Percentiles rank a stretch among this genome's conserved stretches.
Conservation (phyloP, 2,329 filamentous ascomycete genomes). For the Colletotrichum sansevieriae region DNA sequence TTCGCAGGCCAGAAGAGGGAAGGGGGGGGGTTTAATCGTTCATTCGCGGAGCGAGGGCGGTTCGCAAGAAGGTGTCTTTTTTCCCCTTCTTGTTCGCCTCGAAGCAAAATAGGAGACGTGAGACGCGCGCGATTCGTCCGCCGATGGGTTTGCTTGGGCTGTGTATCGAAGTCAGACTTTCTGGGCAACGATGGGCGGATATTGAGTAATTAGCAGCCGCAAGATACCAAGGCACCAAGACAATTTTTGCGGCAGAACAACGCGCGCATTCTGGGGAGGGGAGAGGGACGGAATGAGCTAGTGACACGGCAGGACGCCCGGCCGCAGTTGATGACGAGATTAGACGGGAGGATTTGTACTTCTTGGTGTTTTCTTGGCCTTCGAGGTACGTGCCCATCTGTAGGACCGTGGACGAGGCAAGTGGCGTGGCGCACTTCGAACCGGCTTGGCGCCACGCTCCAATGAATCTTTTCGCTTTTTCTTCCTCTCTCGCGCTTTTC, state of each 20-base stretch:
- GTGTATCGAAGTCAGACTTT: not conserved
- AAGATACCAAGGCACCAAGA: not conserved
- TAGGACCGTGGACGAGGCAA: too few species aligned
- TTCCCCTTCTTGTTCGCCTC: not conserved
- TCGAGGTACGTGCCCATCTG: not conserved
- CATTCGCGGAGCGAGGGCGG: too few species aligned
- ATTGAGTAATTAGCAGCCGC: too few species aligned
- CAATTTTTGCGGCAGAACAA: not conserved
- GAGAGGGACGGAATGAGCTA: too few species aligned
- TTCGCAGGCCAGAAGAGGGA: not conserved
- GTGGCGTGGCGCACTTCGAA: slow-evolving; percentile 12
- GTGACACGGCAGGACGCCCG: slow-evolving; percentile 11
- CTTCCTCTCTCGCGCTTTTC: not conserved
- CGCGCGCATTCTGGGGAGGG: too few species aligned
- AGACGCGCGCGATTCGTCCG: not conserved
- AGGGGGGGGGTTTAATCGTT: too few species aligned
- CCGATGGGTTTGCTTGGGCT: not conserved
- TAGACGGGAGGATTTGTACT: not conserved
- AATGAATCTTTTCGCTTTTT: not conserved
- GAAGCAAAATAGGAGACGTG: not conserved
- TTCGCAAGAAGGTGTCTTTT: too few species aligned
- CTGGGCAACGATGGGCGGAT: not conserved
- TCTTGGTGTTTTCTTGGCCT: not conserved
- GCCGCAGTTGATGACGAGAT: not conserved
- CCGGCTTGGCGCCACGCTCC: slow-evolving; percentile 2